Evolutionary conservation across 495 filamentous ascomycete species (phyloP).

Genomic region (Rostrohypoxylon terebratum): DNA sequence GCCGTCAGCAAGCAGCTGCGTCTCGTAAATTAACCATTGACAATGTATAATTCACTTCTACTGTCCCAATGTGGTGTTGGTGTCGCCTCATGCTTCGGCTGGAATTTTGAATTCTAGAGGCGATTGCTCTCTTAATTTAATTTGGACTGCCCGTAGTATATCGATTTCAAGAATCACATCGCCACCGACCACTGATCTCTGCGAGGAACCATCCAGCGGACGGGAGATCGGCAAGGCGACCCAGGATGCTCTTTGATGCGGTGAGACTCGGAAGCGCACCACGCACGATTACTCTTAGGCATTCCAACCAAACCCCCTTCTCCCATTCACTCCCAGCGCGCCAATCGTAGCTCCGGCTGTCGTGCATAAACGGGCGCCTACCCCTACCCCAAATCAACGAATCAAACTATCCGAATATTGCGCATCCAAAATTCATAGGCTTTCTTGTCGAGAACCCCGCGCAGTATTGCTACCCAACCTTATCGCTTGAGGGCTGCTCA

Average conservation of each 20-base stretch:
- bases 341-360: constrained; percentile 35
- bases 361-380: constrained; percentile 34
- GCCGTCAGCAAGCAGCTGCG: constrained; percentile 43
- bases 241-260: constrained; percentile 33
- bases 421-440: constrained; percentile 35
- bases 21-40: constrained; percentile 49
- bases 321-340: constrained; percentile 21
- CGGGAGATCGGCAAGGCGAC: constrained; percentile 46
- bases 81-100: constrained; percentile 24
- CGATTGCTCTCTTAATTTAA: constrained; percentile 18
- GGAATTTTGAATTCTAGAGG: constrained; percentile 17
- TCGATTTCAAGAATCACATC: constrained; percentile 26
- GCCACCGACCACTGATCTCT: constrained; percentile 27
- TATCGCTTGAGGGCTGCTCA: constrained; percentile 26
- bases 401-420: constrained; percentile 36
- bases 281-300: constrained; percentile 24
- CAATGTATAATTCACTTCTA: constrained; percentile 29
- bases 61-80: constrained; percentile 35
- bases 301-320: constrained; percentile 19
- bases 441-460: constrained; percentile 37
- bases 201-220: constrained; percentile 23
- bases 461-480: constrained; percentile 47
- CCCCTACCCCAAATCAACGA: constrained; percentile 33
- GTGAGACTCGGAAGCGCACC: constrained; percentile 37
- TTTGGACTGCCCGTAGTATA: constrained; percentile 25